phyloP scores from a whole-genome alignment of 148 eudicot species.

The Mesembryanthemum crystallinum region DNA sequence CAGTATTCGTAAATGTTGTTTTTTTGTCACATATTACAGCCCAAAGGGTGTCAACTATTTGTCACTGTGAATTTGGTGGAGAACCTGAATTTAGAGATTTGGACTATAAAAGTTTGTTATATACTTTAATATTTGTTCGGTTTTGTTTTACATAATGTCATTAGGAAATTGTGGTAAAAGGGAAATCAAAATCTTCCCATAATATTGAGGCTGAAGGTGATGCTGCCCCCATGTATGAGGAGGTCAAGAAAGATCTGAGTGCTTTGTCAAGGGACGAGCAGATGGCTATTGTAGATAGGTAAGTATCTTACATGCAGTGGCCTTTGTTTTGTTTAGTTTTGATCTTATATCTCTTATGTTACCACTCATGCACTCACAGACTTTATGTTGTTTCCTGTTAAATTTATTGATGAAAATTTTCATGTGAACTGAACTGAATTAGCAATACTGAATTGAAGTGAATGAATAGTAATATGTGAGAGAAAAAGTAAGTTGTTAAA shows the following conservation, averaged over 20 bases:
- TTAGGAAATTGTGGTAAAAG: constrained; percentile 56
- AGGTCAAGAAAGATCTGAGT: constrained; percentile 73
- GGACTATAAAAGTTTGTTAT: not conserved
- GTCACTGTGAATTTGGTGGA: not conserved
- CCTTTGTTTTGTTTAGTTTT: not conserved
- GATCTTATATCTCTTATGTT: not conserved
- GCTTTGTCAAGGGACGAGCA: constrained; percentile 82
- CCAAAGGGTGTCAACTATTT: not conserved
- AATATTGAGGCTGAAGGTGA: constrained; percentile 40
- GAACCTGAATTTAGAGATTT: constrained; percentile 1
- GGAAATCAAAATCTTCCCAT: constrained; percentile 45
- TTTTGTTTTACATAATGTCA: constrained; percentile 7
- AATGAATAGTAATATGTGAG: no score
- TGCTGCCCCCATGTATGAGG: constrained; percentile 44
- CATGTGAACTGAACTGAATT: no score
- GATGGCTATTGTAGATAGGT: constrained; percentile 90
- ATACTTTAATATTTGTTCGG: not conserved
- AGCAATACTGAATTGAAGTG: no score
- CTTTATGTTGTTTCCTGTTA: no score
- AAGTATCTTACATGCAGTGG: constrained; percentile 11
- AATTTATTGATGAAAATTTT: no score
- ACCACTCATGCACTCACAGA: not conserved
- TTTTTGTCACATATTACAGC: not conserved
- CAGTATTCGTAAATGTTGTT: not conserved
- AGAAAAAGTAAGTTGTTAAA: no score